Evolutionary conservation across 441 rosid genomes (phyloP), one percentile per base, ranked within the genome.

Genomic region (Omphalea diandra): DNA sequence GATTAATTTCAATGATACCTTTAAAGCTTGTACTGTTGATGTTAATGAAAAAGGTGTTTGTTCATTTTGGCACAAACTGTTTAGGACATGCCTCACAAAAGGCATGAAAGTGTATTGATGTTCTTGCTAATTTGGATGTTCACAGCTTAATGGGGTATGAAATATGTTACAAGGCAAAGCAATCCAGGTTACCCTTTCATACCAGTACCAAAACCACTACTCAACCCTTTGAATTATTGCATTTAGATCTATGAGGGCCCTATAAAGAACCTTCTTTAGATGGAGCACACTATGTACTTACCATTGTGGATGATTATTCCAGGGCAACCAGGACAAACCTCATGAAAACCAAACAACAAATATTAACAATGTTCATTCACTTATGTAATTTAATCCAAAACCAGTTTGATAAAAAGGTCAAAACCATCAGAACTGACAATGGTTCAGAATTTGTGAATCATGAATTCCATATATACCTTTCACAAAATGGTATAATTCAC

Each of bases 401-500:
- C 6, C 18, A 44, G 18, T 44, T 44, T 44, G 49, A 2, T 44
- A 9, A 2, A 3, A 8, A 2, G 15, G 18, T 44, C 12, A 44
- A 44, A 44, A 44, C 15, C 2, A 5, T 44, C 12, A 44, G 49
- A 7, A 44, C 8, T 0, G 49, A 44, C n/a, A 44, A 17, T 10
- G 49, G 17, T 6, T 7, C 1, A 7, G 6, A 44, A 3, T 44
- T 44, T 4, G 8, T 44, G 0, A 44, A 2, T 17, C 4, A 9
- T 36, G 0, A 1, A 0, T 1, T 1, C 1, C 40, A 36, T 0
- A 2, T 4, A 4, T 36, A 4, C 3, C 8, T 36, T 2, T 1
- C 3, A 4, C 1, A 36, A 0, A 1, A 36, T 36, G 1, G 40
- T 0, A 36, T 36, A 4, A 4, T 36, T 4, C 40, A 36, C 2